Base-by-base conservation (phyloP, 768 basidiomycete genomes). In the Panaeolus papilionaceus region DNA sequence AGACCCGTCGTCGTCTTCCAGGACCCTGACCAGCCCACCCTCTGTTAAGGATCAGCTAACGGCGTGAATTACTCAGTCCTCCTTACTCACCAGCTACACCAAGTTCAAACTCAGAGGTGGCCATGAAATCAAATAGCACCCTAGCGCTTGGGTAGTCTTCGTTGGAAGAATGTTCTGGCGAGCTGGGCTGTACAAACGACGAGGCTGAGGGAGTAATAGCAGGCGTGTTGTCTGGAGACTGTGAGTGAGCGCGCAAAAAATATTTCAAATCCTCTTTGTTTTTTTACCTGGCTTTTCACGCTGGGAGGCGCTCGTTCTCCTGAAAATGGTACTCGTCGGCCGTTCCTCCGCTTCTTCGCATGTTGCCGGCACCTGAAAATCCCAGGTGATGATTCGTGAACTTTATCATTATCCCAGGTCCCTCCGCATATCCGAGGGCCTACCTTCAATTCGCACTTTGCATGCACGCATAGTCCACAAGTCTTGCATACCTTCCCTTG, bases 401-500 rank as follows among this genome's bases (percentile, higher is more conserved):
- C 54, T 58, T 37, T 58, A 58, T 58, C 54, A 33, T 28, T 58
- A 58, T 58, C 54, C 33, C 54, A 58, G 54, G 54, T 58, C 33
- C 20, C 20, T 51, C 26, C 54, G 10, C 28, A 58, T 33, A 58
- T 33, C 54, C 54, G 54, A 58, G 54, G 54, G 26, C 54, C 28
- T 51, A 91, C 94, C 87, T 94, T 95, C 62, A 95, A 77, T 76
- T 95, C 94, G 77, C 94, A 95, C 76, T 92, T 94, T 61, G 88
- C 80, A 75, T 95, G 94, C 7, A 95, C 93, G 20, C 91, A 90
- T 62, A 95, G 77, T 1, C 90, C 89, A 75, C 94, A 95, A 12
- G 82, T 77, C 75, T 84, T 90, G 80, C 94, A 95, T 6, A 90
- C 93, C 80, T 94, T 95, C 39, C 94, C 94, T 74, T 93, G 92